These are phyloP conservation scores for Aspergillus affinis DNA, from an alignment of 495 filamentous ascomycete genomes.

Conservation along the genomic window DNA sequence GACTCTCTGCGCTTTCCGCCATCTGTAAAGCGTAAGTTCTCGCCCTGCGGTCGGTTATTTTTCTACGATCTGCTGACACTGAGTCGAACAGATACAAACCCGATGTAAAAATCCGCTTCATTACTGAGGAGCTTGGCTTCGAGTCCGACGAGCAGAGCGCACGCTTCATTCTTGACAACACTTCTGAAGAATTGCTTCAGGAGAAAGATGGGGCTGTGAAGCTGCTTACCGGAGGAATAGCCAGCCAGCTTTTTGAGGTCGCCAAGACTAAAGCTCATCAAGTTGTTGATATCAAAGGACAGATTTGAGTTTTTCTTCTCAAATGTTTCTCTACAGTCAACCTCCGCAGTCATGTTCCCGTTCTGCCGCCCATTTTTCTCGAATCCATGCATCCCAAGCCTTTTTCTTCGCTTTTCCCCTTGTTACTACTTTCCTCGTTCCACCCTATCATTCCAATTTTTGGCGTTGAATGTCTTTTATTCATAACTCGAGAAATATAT, in stretches of 20 bases:
- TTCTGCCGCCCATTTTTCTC: background rate
- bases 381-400: slow-evolving; percentile 11
- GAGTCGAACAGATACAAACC: slow-evolving; percentile 70
- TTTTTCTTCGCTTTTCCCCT: slow-evolving; percentile 6
- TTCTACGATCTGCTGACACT: slow-evolving; percentile 21
- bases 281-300: slow-evolving; percentile 94
- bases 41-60: background rate
- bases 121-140: slow-evolving; percentile 94
- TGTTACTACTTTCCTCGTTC: slow-evolving; percentile 16
- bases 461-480: slow-evolving; percentile 6
- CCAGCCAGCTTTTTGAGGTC: slow-evolving; percentile 67
- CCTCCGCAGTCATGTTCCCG: background rate
- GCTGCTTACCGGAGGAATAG: slow-evolving; percentile 71
- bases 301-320: slow-evolving; percentile 67
- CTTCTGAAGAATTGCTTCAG: slow-evolving; percentile 72
- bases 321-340: background rate
- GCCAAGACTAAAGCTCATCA: slow-evolving; percentile 70
- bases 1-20: slow-evolving; percentile 80
- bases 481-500: slow-evolving; percentile 11
- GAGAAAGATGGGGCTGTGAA: slow-evolving; percentile 71
- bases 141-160: slow-evolving; percentile 88
- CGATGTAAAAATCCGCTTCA: slow-evolving; percentile 82
- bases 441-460: slow-evolving; percentile 2
- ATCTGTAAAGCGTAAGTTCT: slow-evolving; percentile 92
- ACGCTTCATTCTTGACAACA: slow-evolving; percentile 80